These are phyloP conservation scores for Pichia manshurica DNA, from an alignment of 805 yeast genomes.

Conservation along the genomic window DNA sequence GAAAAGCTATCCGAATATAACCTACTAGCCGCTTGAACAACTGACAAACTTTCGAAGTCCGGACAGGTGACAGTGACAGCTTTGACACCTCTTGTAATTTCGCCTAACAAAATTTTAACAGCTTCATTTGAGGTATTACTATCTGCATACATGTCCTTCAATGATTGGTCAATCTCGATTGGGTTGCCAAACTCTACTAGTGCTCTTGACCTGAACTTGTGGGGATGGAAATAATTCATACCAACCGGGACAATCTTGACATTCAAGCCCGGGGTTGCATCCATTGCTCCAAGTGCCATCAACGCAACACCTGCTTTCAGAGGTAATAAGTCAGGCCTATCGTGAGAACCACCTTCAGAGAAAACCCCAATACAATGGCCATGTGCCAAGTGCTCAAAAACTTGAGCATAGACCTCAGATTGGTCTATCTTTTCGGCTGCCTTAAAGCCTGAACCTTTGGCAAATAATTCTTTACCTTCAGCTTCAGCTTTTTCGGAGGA, in stretches of 20 bases:
- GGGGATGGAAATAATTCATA: constrained; percentile 94
- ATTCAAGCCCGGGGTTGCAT: constrained; percentile 63
- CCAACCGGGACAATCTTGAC: constrained; percentile 95
- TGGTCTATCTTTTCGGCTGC: constrained; percentile 84
- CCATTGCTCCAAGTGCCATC: constrained; percentile 95
- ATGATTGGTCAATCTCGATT: constrained; percentile 53
- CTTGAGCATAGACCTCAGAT: constrained; percentile 72
- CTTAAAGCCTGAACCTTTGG: constrained; percentile 53
- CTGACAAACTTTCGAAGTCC: constrained; percentile 84
- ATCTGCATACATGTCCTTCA: constrained; percentile 59
- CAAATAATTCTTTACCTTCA: constrained; percentile 35
- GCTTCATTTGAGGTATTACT: constrained; percentile 63
- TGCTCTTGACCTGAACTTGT: constrained; percentile 91
- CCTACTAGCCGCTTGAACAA: constrained; percentile 87
- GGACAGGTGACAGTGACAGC: constrained; percentile 86
- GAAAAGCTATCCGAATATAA: constrained; percentile 74
- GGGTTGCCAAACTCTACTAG: constrained; percentile 93
- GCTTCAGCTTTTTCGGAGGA: constrained; percentile 36
- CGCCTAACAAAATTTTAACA: constrained; percentile 63
- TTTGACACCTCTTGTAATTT: constrained; percentile 64
- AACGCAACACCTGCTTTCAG: constrained; percentile 96
- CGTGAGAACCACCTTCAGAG: constrained; percentile 99
- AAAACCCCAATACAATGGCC: constrained; percentile 87
- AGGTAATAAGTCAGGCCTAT: constrained; percentile 85
- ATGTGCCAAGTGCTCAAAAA: constrained; percentile 73